Base-by-base conservation (phyloP, 768 basidiomycete genomes). In the Suillus variegatus region DNA sequence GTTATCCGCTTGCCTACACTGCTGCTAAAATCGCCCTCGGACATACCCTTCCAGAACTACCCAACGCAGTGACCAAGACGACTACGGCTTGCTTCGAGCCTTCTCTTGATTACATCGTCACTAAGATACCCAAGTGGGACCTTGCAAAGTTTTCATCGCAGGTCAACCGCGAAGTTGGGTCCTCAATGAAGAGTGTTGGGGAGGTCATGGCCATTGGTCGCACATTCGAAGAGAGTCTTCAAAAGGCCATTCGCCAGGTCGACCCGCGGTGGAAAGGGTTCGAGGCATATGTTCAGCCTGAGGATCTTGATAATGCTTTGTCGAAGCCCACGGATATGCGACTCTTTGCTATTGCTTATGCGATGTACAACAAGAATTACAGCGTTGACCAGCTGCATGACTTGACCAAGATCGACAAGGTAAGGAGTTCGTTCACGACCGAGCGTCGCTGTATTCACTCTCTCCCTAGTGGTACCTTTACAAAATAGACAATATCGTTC, bases 181-280 rank as follows among this genome's bases (percentile, higher is more conserved):
- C 96, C 3, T 88, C 97, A 20, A 99, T 99, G 97, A 99, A 99
- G 80, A 95, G 94, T 18, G 97, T 99, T 63, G 97, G 97, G 63
- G 97, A 99, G 78, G 97, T 99, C 74, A 99, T 99, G 97, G 97
- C 97, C 70, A 98, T 99, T 71, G 97, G 97, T 44, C 91, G 97
- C 69, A 99, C 97, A 1, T 99, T 98, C 71, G 97, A 99, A 79
- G 97, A 99, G 77, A 94, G 93, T 73, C 83, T 99, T 73, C 97
- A 99, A 77, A 99, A 99, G 80, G 97, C 97, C 57, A 92, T 99
- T 66, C 91, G 97, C 67, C 95, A 97, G 82, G 92, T 99, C 44
- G 97, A 99, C 77, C 97, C 97, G 36, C 87, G 93, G 38, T 99
- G 94, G 88, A 88, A 92, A 74, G 97, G 97, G 5, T 99, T 99